phyloP scores from a whole-genome alignment of 768 basidiomycete genomes.

The Cystobasidium onofrii region DNA sequence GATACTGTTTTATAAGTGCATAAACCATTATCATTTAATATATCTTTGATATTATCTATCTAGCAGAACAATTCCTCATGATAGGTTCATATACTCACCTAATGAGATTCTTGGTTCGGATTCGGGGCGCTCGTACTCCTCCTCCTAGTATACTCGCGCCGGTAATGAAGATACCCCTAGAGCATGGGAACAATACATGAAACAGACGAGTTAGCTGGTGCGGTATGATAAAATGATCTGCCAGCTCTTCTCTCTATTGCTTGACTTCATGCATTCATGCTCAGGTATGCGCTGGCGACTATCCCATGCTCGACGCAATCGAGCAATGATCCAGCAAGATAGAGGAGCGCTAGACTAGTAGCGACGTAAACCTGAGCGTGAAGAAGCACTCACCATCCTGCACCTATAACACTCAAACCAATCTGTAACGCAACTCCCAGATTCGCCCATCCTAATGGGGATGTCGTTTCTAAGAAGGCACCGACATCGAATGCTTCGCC shows the following conservation, averaged over 20 bases:
- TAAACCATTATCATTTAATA: no score
- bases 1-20: slow-evolving; percentile 62
- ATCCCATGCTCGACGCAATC: not conserved
- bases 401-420: slow-evolving; percentile 84
- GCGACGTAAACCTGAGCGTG: not conserved
- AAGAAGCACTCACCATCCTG: slow-evolving; percentile 67
- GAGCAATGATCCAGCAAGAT: not conserved
- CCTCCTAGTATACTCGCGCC: slow-evolving; percentile 95
- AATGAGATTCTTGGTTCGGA: slow-evolving; percentile 94
- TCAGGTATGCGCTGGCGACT: no score
- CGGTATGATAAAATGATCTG: no score
- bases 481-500: slow-evolving; percentile 31
- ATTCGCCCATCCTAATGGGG: slow-evolving; percentile 59
- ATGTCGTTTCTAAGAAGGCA: not conserved
- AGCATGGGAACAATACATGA: no score
- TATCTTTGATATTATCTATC: no score
- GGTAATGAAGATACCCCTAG: slow-evolving; percentile 98
- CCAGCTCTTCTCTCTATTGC: no score
- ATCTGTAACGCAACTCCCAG: slow-evolving; percentile 86
- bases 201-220: no score
- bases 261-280: no score
- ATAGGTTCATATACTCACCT: slow-evolving; percentile 52
- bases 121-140: slow-evolving; percentile 84
- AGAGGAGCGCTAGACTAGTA: not conserved
- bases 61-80: no score